These are phyloP conservation scores for Trebouxia sp. DNA, from an alignment of 139 green algal genomes.

Conservation along the genomic window DNA sequence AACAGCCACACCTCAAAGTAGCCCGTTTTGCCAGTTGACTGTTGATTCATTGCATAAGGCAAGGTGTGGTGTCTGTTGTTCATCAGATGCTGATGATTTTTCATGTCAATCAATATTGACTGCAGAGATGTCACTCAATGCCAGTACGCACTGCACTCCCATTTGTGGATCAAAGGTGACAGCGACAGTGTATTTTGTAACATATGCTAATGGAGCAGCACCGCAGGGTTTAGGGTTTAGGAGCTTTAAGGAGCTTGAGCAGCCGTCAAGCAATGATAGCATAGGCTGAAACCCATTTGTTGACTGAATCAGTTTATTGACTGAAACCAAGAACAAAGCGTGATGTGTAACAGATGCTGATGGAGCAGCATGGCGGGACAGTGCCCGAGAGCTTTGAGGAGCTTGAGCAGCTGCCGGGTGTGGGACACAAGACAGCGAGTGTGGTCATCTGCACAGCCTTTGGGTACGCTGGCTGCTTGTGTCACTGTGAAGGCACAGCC, in stretches of 20 bases:
- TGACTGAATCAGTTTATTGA: too few relatives aligned
- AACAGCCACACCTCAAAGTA: too few relatives aligned
- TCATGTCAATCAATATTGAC: too few relatives aligned
- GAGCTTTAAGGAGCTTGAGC: slow-evolving; percentile 77
- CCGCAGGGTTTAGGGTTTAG: slow-evolving; percentile 65
- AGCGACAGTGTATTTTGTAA: too few relatives aligned
- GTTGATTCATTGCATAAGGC: too few relatives aligned
- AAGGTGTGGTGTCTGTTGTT: neutral
- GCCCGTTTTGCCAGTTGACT: too few relatives aligned
- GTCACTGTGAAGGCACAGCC: neutral
- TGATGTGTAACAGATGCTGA: slow-evolving; percentile 52
- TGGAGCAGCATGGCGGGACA: slow-evolving; percentile 67
- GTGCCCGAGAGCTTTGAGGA: slow-evolving; percentile 74
- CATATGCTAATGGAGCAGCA: slow-evolving; percentile 73
- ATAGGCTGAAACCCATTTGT: too few relatives aligned
- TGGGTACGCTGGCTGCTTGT: slow-evolving; percentile 23
- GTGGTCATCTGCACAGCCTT: slow-evolving; percentile 73
- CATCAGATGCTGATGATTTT: neutral
- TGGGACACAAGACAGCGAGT: slow-evolving; percentile 84
- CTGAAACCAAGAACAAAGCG: too few relatives aligned
- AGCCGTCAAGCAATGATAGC: too few relatives aligned
- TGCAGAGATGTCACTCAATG: too few relatives aligned
- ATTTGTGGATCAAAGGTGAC: too few relatives aligned
- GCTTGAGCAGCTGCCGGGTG: slow-evolving; percentile 79
- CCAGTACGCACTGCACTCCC: too few relatives aligned